Conservation (phyloP, 495 filamentous ascomycete species). For the Hyaloscypha variabilis region DNA sequence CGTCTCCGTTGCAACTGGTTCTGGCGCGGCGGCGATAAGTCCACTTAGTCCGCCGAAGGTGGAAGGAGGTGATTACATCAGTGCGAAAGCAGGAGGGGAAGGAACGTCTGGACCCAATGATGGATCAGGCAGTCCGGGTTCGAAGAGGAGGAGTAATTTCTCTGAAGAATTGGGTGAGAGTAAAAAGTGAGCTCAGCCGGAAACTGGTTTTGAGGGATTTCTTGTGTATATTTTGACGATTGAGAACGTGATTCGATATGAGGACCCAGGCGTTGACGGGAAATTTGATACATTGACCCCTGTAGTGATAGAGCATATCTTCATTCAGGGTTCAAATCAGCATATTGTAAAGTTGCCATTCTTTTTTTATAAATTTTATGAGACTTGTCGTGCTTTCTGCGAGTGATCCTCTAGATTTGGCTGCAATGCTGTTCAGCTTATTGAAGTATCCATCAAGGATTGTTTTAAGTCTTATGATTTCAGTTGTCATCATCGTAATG, state of each 20-base stretch:
- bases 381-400: no score
- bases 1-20: conserved; percentile 36
- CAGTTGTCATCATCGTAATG: no score
- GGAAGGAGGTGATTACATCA: conserved; percentile 13
- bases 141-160: conserved; percentile 33
- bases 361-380: no score
- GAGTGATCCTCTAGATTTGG: no score
- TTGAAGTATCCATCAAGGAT: no score
- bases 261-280: no score
- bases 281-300: no score
- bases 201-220: neutral
- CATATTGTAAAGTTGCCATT: no score
- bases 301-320: no score
- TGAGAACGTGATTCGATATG: neutral
- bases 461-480: no score
- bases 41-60: conserved; percentile 19
- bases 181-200: neutral
- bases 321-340: no score
- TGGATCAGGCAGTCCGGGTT: neutral
- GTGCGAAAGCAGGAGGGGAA: neutral
- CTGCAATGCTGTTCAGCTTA: no score
- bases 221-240: neutral
- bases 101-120: neutral
- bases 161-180: conserved; percentile 28
- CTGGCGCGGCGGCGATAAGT: conserved; percentile 18